These are phyloP conservation scores for Cetradonia linearis DNA, from an alignment of 495 filamentous ascomycete species.

Conservation along the genomic window DNA sequence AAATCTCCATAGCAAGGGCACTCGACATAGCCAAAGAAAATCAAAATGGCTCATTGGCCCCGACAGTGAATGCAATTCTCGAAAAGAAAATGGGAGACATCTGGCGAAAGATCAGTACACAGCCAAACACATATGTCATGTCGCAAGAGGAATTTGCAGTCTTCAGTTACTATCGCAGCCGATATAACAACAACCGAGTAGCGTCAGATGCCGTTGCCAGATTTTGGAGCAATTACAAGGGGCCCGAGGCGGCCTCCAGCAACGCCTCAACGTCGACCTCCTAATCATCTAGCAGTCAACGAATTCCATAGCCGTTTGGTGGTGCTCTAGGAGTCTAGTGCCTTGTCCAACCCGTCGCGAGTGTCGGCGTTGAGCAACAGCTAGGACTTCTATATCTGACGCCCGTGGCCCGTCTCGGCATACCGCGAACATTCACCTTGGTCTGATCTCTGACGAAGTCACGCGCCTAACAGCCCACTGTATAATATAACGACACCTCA, in stretches of 20 bases:
- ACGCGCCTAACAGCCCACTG: neutral
- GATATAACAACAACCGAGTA: constrained; percentile 39
- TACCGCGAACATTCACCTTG: neutral
- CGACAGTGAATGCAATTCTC: constrained; percentile 42
- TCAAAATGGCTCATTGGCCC: constrained; percentile 46
- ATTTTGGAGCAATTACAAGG: constrained; percentile 41
- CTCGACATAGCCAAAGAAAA: constrained; percentile 60
- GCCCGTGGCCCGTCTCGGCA: neutral
- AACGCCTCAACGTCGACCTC: constrained; percentile 7
- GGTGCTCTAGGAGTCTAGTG: neutral
- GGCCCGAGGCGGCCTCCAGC: constrained; percentile 1
- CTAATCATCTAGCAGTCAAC: neutral
- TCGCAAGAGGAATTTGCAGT: constrained; percentile 61
- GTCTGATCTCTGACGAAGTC: neutral
- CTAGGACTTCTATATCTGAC: neutral
- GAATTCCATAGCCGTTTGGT: neutral
- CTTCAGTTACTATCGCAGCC: constrained; percentile 61
- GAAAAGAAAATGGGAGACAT: constrained; percentile 47
- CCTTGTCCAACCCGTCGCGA: neutral
- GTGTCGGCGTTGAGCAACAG: neutral
- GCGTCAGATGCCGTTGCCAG: constrained; percentile 38
- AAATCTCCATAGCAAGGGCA: constrained; percentile 39
- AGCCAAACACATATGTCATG: constrained; percentile 56
- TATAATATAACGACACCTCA: neutral
- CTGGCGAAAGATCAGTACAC: constrained; percentile 49